Evolutionary conservation across 2,329 filamentous ascomycete genomes (phyloP).

Genomic region (Talaromyces sp.): DNA sequence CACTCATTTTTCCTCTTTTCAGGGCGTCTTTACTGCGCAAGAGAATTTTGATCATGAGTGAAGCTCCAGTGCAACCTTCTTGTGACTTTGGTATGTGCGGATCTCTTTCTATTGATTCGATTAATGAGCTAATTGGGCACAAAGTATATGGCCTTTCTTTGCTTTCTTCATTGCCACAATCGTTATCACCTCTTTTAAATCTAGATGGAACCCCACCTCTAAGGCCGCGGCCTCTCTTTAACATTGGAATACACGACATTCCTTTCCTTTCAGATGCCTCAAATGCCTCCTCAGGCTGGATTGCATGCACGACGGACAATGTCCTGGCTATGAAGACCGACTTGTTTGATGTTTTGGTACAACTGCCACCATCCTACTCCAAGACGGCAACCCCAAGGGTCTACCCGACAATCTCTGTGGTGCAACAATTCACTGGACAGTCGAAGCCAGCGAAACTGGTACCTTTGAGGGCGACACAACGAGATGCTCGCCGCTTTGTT

Average conservation of each 20-base stretch:
- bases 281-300: conserved; percentile 62
- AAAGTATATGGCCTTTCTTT: conserved; percentile 92
- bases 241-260: conserved; percentile 89
- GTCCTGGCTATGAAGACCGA: conserved; percentile 81
- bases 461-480: conserved; percentile 75
- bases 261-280: conserved; percentile 61
- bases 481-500: conserved; percentile 77
- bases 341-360: conserved; percentile 85
- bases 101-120: conserved; percentile 8
- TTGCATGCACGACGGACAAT: conserved; percentile 92
- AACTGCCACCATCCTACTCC: conserved; percentile 62
- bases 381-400: conserved; percentile 55
- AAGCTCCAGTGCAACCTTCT: conserved; percentile 76
- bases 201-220: conserved; percentile 56
- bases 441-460: conserved; percentile 23
- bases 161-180: conserved; percentile 78
- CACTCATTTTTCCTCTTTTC: conserved; percentile 86
- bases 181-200: conserved; percentile 66
- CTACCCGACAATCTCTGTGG: conserved; percentile 72
- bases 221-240: conserved; percentile 78
- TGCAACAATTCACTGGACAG: conserved; percentile 54
- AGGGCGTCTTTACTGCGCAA: conserved; percentile 81
- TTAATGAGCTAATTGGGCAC: conserved; percentile 16
- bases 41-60: conserved; percentile 79
- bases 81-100: conserved; percentile 76